Evolutionary conservation across 768 basidiomycete species (phyloP), one percentile per base, ranked within the genome.

Genomic region (Asterophora parasitica): DNA sequence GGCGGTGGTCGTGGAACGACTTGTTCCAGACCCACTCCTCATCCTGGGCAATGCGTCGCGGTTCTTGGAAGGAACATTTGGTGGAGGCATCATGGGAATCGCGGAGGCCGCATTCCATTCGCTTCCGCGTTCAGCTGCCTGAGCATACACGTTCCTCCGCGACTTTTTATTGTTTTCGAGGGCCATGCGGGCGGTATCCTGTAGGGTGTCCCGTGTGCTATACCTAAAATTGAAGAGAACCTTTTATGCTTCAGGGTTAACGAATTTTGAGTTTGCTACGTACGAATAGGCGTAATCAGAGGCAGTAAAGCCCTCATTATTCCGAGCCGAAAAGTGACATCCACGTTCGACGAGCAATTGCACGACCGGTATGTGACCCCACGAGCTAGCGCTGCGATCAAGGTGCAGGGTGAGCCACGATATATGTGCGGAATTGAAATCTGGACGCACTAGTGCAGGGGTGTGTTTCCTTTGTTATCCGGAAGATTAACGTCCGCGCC

Each of bases 211-310:
- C 55, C 76, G 74, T 2, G 87, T 92, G 58, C 73, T 85, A 58
- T 77, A 82, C 37, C 89, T 92, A 54, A 35, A 43, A n/a, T n/a
- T n/a, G n/a, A n/a, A 15, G 47, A 6, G 23, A 44, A 17, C 17
- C 41, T 53, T 36, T 49, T 44, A 31, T 28, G 23, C 42, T 27
- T 44, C 36, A 33, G 31, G 16, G 32, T n/a, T 28, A 16, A 32
- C 34, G 15, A 41, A 17, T 12, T 38, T 26, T 32, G 11, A 46
- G 23, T 2, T 31, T 34, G 46, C 37, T 30, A 75, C 85, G 50
- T 61, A 88, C 80, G 88, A 89, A 63, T 90, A 96, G 12, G 93
- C 91, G 64, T 94, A 96, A 67, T 97, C 94, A 0, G 85, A 83
- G 8, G 94, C 85, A 8, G 88, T 90, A 63, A 92, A 96, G 0